These are phyloP conservation scores for Penicillium sp. DNA, from an alignment of 2,329 filamentous ascomycete species.

Conservation along the genomic window DNA sequence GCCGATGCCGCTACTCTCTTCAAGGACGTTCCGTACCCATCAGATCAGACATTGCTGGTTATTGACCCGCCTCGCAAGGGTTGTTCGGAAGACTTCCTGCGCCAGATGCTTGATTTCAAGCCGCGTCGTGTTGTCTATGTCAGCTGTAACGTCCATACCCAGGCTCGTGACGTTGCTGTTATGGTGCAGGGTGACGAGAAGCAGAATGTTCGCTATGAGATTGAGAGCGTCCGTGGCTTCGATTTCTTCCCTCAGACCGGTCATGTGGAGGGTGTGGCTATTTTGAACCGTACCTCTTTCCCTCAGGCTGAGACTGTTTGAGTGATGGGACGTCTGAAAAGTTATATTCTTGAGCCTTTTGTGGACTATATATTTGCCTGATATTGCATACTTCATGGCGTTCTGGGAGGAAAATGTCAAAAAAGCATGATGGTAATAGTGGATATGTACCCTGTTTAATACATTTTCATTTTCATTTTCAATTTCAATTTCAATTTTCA, in stretches of 20 bases:
- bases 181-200: constrained; percentile 66
- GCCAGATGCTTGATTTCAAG: constrained; percentile 74
- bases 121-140: constrained; percentile 87
- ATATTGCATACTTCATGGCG: constrained; percentile 12
- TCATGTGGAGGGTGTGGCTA: constrained; percentile 65
- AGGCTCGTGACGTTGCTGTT: constrained; percentile 87
- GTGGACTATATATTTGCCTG: not conserved
- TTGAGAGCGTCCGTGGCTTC: constrained; percentile 89
- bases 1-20: constrained; percentile 86
- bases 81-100: constrained; percentile 80
- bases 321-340: not conserved
- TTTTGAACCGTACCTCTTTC: constrained; percentile 49
- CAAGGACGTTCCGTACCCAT: constrained; percentile 68
- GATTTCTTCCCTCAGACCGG: constrained; percentile 93
- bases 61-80: constrained; percentile 96
- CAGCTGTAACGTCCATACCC: constrained; percentile 96
- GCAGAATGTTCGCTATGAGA: constrained; percentile 62
- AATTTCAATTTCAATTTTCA: not conserved
- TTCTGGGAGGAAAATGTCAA: constrained; percentile 3
- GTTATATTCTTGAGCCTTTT: not conserved
- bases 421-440: not conserved
- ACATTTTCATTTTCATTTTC: not conserved
- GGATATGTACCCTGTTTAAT: constrained; percentile 6
- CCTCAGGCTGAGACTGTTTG: constrained; percentile 10
- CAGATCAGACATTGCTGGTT: constrained; percentile 85